A percentile compares a stretch with the other conserved stretches of the same genome.
Conservation (phyloP, 2,329 filamentous ascomycete species). For the Aspergillus unguis region DNA sequence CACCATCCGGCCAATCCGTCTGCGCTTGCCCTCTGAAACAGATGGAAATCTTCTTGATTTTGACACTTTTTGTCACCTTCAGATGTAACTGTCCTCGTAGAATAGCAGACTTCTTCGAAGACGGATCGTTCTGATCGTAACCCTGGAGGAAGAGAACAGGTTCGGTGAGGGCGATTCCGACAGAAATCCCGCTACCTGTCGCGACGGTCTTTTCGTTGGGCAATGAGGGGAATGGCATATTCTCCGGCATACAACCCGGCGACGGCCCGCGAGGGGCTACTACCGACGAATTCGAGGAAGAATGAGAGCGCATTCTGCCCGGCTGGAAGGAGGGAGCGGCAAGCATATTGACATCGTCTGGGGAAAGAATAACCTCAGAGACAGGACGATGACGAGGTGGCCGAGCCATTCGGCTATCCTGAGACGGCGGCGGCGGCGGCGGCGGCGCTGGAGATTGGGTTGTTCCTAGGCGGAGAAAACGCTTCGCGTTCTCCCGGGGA, state of each 20-base stretch:
- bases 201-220: constrained; percentile 48
- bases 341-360: constrained; percentile 33
- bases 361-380: constrained; percentile 35
- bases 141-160: constrained; percentile 50
- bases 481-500: constrained; percentile 47
- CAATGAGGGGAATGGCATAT: constrained; percentile 33
- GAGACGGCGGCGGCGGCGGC: constrained; percentile 19
- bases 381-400: constrained; percentile 29
- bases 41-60: constrained; percentile 86
- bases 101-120: constrained; percentile 70
- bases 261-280: constrained; percentile 20
- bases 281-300: constrained; percentile 28
- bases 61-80: constrained; percentile 80
- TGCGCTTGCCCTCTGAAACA: constrained; percentile 80
- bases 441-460: constrained; percentile 22
- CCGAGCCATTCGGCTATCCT: constrained; percentile 25
- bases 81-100: constrained; percentile 80
- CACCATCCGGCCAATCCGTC: constrained; percentile 93
- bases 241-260: constrained; percentile 25
- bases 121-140: constrained; percentile 48
- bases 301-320: constrained; percentile 28
- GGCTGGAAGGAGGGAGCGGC: constrained; percentile 17
- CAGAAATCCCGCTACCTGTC: constrained; percentile 47
- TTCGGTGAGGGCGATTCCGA: constrained; percentile 47
- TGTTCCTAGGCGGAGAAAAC: constrained; percentile 42